Evolutionary conservation across 495 filamentous ascomycete genomes (phyloP), one percentile per base, ranked within the genome.

Genomic region (Penicillium herquei): DNA sequence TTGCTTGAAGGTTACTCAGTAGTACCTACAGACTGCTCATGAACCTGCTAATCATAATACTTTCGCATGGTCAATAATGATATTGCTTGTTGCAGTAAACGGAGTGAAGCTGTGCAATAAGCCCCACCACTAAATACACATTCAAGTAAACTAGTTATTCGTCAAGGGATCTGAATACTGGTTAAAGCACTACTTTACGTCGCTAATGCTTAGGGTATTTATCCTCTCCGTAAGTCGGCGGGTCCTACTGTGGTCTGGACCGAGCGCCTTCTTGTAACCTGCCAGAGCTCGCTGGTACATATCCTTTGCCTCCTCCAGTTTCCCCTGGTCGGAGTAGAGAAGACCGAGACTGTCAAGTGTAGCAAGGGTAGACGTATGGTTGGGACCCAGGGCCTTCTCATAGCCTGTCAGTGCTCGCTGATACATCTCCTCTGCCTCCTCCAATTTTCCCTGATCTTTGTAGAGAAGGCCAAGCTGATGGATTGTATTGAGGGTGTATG

Each of bases 391-490:
- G 32, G 65, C 64, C 51, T 74, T 75, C 59, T 76, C 65, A 1
- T 65, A 3, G 14, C 47, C 47, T 37, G 47, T 33, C 9, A 50
- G 33, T 50, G 47, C 48, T 39, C 48, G 33, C 46, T 58, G 42
- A 54, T 69, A 75, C 57, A 73, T 69, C 45, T 64, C 42, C 56
- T 76, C 72, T 55, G 75, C 69, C 59, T 76, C 61, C 1, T 58
- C 44, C 53, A 71, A 54, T 62, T 72, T 74, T n/a, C 67, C 70
- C 51, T 75, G 70, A 40, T 67, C 14, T 0, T 0, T 0, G 53
- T 71, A 76, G 52, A 78, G 64, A 55, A 0, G n/a, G 0, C 60
- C 66, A 60, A 79, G 61, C 56, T 76, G 73, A 49, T 71, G 61
- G 43, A 72, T 52, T 35, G 56, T 66, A 16, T 52, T 7, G 4